Evolutionary conservation across 2,329 filamentous ascomycete genomes (phyloP), one percentile per base, ranked within the genome.

Genomic region (Monosporascus cannonballus): DNA sequence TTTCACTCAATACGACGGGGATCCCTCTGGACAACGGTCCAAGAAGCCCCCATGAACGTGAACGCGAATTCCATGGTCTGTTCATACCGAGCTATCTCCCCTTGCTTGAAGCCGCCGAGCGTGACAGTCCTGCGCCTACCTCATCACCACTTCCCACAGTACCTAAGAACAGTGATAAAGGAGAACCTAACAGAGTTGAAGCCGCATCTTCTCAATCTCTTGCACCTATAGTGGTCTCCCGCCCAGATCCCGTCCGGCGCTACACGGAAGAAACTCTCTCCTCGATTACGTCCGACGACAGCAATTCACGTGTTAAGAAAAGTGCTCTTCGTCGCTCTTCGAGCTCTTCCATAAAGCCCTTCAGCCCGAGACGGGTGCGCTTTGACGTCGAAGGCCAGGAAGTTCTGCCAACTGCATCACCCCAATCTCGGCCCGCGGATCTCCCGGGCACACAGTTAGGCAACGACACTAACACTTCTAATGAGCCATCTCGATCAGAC

Each of bases 11-110:
- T 53, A 72, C 68, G 18, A 71, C 71, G 2, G 68, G 65, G 41
- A 61, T 58, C 6, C 67, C 70, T 9, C 65, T 68, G 42, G 68
- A 71, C 9, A 66, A 68, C 18, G 55, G 64, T 57, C 69, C 70
- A 48, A 63, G 71, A 58, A 75, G 72, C 61, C 74, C 75, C 49
- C 78, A 78, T 68, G 77, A 79, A 54, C 76, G 79, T 54, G 81
- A 85, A 59, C 70, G 72, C 62, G 81, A 85, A 59, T 78, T 86
- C 57, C 76, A 77, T 57, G 83, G 83, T 55, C 69, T 86, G 54
- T 86, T 86, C 63, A 85, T 78, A 37, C 83, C 83, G 27, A 78
- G 71, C 56, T 86, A 80, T 61, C 74, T 87, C 51, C 82, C 83
- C 45, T 71, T 86, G 51, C 76, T 86, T 51, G 83, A 84, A 58